These are phyloP conservation scores for Monocercomonoides exilis DNA, from an alignment of 78 protist species.

Conservation along the genomic window DNA sequence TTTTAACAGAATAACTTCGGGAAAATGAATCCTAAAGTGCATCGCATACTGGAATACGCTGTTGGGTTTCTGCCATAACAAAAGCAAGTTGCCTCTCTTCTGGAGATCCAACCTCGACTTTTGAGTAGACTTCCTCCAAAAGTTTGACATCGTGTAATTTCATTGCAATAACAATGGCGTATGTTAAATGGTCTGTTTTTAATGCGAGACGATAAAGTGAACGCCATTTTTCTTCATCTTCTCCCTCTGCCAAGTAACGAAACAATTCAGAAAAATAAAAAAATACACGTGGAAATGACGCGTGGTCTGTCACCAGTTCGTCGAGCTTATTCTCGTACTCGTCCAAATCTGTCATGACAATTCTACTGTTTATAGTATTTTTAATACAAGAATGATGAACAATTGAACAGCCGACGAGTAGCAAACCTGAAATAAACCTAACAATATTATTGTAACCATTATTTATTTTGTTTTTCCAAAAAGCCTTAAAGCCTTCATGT, in stretches of 20 bases:
- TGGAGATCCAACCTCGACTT: not conserved
- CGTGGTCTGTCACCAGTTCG: not conserved
- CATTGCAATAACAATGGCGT: not conserved
- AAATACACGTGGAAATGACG: not conserved
- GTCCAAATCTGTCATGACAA: not conserved
- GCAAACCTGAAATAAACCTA: too few species aligned
- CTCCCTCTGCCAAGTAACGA: not conserved
- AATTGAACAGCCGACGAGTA: too few species aligned
- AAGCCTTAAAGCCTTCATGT: too few species aligned
- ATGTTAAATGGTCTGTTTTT: not conserved
- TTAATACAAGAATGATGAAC: too few species aligned
- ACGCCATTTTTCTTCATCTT: not conserved
- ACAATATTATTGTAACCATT: too few species aligned
- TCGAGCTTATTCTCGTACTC: not conserved
- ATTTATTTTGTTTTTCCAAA: too few species aligned
- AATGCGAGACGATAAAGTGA: not conserved
- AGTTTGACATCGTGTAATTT: not conserved
- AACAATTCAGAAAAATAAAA: not conserved
- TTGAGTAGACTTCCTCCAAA: not conserved
- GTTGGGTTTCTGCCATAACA: not conserved
- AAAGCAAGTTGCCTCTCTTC: not conserved
- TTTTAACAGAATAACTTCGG: too few species aligned
- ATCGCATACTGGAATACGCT: too few species aligned
- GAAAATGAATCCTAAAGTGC: too few species aligned
- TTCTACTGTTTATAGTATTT: not conserved